phyloP scores from a whole-genome alignment of 2,329 filamentous ascomycete genomes.

The Cladosporium velox region DNA sequence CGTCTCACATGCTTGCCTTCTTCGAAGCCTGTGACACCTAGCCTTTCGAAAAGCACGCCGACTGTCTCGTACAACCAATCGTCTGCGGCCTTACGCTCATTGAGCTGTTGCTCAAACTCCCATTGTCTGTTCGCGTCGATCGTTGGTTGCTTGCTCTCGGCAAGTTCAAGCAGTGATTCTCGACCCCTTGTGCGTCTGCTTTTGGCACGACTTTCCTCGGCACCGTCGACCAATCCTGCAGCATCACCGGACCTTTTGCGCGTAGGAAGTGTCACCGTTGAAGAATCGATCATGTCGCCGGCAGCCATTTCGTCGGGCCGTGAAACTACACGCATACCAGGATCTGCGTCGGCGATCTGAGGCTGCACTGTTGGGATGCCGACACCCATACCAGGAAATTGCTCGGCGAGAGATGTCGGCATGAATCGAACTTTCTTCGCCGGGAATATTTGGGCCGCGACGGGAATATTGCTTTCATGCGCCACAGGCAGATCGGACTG shows the following conservation, averaged over 20 bases:
- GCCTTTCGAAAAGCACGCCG: constrained; percentile 53
- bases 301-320: constrained; percentile 1
- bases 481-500: neutral
- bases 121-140: constrained; percentile 53
- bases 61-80: constrained; percentile 58
- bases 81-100: constrained; percentile 57
- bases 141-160: constrained; percentile 43
- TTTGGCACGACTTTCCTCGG: constrained; percentile 58
- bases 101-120: constrained; percentile 58
- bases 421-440: constrained; percentile 9
- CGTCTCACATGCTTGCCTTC: constrained; percentile 32
- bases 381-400: constrained; percentile 37
- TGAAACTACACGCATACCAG: constrained; percentile 24
- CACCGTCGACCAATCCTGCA: constrained; percentile 58
- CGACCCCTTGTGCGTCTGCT: constrained; percentile 63
- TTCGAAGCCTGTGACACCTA: constrained; percentile 48
- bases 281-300: constrained; percentile 32
- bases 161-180: constrained; percentile 54
- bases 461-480: neutral
- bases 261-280: constrained; percentile 42
- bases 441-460: neutral
- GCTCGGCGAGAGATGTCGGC: constrained; percentile 28
- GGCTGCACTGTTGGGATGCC: constrained; percentile 36
- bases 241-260: constrained; percentile 64
- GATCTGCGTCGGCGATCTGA: constrained; percentile 33